Evolutionary conservation across 257 asterid genomes (phyloP), one percentile per base, ranked within the genome.

Genomic region (Henckelia pumila): DNA sequence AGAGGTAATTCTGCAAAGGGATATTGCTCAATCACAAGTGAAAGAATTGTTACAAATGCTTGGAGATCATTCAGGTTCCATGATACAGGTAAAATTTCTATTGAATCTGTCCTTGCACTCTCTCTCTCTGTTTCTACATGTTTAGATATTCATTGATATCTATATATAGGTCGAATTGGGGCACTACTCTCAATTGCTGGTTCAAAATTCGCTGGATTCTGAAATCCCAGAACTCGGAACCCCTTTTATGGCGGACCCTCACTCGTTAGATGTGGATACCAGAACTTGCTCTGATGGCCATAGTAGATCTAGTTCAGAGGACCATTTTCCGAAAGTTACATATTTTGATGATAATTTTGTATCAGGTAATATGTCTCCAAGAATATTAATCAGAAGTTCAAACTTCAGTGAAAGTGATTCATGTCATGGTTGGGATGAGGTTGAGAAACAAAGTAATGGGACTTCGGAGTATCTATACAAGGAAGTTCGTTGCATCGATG

Each of bases 401-500:
- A 72, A 78, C 74, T 83, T 60, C 58, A 86, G 86, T 5, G 96
- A 84, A 63, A 82, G 79, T 29, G 88, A 84, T 64, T 87, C 95
- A 3, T 78, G 71, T 75, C 84, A 73, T 47, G 89, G 78, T 22
- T 94, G 99, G 99, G 97, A 79, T 61, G 95, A 86, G 29, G 75
- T 83, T 4, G 99, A 87, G 52, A 83, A 84, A 70, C 89, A 79
- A 74, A 94, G 99, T 37, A 70, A 71, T 44, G 87, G 75, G 55
- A 50, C 86, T 7, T 84, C 89, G 2, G 97, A 91, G 76, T 95
- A 94, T 71, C 68, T 76, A 28, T 91, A 91, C 80, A 79, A 81
- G 77, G 97, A 85, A 70, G 97, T 94, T 61, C 89, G 86, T 70
- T 88, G 95, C 80, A 77, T 91, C 14, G 96, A 89, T 72, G 37